These are phyloP conservation scores for Beauveria rudraprayagi DNA, from an alignment of 2,329 filamentous ascomycete species.

Conservation along the genomic window DNA sequence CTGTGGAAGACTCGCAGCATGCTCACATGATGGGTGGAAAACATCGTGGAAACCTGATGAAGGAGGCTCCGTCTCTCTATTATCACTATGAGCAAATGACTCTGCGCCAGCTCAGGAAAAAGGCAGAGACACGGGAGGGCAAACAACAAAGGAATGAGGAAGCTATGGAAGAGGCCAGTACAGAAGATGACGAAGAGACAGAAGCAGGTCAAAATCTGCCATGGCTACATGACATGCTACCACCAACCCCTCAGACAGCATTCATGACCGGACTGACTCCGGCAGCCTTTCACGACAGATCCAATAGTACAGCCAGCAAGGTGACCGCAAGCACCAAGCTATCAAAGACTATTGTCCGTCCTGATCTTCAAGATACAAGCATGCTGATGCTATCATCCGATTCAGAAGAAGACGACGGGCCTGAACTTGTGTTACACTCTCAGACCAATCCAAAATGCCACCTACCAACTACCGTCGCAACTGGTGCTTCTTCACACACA, in stretches of 20 bases:
- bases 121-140: slow-evolving; percentile 18
- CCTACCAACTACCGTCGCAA: background rate
- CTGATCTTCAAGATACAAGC: slow-evolving; percentile 5
- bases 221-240: slow-evolving; percentile 1
- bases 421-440: background rate
- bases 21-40: slow-evolving; percentile 21
- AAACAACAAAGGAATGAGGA: slow-evolving; percentile 12
- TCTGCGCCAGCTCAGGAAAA: slow-evolving; percentile 33
- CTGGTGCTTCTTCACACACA: background rate
- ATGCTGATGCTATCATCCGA: slow-evolving; percentile 7
- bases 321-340: background rate
- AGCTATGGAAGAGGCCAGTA: background rate
- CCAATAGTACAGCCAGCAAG: slow-evolving; percentile 1
- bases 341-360: background rate
- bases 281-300: background rate
- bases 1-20: slow-evolving; percentile 16
- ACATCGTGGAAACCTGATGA: slow-evolving; percentile 20
- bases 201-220: slow-evolving; percentile 7
- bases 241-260: background rate
- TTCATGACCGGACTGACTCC: background rate
- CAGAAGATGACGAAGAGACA: slow-evolving; percentile 8
- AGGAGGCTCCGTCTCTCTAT: slow-evolving; percentile 43
- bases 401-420: slow-evolving; percentile 1
- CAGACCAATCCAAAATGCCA: background rate
- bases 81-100: slow-evolving; percentile 52